Conservation (phyloP, 1,139 yeast species). For the Kodamaea anthophila region DNA sequence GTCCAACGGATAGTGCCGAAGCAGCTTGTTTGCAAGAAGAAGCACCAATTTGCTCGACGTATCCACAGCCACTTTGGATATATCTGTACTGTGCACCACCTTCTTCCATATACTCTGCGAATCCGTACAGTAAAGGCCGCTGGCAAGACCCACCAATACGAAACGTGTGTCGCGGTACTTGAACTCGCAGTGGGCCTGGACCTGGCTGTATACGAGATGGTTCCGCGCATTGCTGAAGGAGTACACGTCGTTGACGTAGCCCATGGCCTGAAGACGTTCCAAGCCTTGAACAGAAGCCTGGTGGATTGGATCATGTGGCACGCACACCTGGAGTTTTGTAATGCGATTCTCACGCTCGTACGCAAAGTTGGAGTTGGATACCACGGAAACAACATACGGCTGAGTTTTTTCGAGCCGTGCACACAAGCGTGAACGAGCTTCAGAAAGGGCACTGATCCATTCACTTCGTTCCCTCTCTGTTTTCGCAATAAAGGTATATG, state of each 20-base stretch:
- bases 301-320: constrained; percentile 60
- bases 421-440: constrained; percentile 51
- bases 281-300: constrained; percentile 30
- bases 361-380: constrained; percentile 60
- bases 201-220: constrained; percentile 21
- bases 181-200: constrained; percentile 24
- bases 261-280: constrained; percentile 16
- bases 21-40: constrained; percentile 50
- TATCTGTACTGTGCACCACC: constrained; percentile 47
- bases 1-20: constrained; percentile 57
- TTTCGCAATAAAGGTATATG: constrained; percentile 53
- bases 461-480: constrained; percentile 47
- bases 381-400: constrained; percentile 48
- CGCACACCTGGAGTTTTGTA: constrained; percentile 51
- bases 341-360: constrained; percentile 55
- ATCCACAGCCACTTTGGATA: constrained; percentile 58
- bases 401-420: constrained; percentile 40
- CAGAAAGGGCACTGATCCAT: constrained; percentile 55
- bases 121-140: constrained; percentile 45
- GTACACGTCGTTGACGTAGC: constrained; percentile 26
- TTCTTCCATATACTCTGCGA: constrained; percentile 53
- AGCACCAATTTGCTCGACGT: constrained; percentile 53
- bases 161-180: constrained; percentile 20
- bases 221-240: constrained; percentile 17
- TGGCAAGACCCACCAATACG: constrained; percentile 28